These are phyloP conservation scores for Dicorynia guianensis DNA, from an alignment of 306 rosid species.

Conservation along the genomic window DNA sequence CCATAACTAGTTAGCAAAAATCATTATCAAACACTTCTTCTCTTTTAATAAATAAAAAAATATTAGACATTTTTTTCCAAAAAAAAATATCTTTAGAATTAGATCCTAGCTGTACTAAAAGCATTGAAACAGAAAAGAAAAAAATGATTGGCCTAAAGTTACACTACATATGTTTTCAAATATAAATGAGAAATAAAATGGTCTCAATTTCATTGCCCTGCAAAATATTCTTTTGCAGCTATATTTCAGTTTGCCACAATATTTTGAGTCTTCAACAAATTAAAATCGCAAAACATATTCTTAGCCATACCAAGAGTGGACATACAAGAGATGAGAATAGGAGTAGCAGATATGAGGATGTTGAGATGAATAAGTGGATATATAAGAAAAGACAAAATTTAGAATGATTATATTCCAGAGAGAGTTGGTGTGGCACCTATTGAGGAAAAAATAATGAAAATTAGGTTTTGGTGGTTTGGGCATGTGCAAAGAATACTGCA, in stretches of 20 bases:
- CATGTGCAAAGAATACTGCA: too few species aligned
- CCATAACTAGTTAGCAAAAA: conserved; percentile 15
- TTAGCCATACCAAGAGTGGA: neutral
- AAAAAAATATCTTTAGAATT: neutral
- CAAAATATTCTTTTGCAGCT: neutral
- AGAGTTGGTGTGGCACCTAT: too few species aligned
- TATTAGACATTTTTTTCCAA: neutral
- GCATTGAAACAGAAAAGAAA: neutral
- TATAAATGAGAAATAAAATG: neutral
- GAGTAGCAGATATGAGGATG: too few species aligned
- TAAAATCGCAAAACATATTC: conserved; percentile 8
- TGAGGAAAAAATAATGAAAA: too few species aligned
- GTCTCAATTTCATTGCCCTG: neutral
- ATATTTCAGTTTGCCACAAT: neutral
- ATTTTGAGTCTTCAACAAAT: neutral
- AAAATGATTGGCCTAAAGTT: neutral
- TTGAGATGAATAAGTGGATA: too few species aligned
- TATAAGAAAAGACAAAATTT: too few species aligned
- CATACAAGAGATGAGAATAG: too few species aligned
- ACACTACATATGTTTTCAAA: neutral
- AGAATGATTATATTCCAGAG: too few species aligned
- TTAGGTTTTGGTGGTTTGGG: too few species aligned
- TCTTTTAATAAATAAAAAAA: neutral
- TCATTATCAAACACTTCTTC: neutral
- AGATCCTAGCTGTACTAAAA: neutral